Evolutionary conservation across 2,329 filamentous ascomycete genomes (phyloP).

Genomic region (Grosmannia penicillata): DNA sequence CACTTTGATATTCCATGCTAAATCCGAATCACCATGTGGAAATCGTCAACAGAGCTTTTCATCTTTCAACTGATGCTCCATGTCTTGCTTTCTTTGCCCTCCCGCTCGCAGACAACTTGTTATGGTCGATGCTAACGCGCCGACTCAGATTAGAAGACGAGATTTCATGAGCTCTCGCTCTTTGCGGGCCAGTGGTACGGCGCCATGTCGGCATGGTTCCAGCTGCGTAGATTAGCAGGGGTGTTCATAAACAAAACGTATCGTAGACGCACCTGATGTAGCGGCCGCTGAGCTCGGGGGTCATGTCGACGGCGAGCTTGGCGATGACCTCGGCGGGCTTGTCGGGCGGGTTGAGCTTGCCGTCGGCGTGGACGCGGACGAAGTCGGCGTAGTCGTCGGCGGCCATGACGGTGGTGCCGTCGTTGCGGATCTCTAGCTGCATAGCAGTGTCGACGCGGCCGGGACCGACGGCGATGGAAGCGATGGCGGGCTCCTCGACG

Average conservation of each 20-base stretch:
- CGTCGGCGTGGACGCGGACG: conserved; percentile 50
- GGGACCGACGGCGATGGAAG: conserved; percentile 57
- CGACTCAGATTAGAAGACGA: not conserved
- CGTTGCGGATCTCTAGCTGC: conserved; percentile 67
- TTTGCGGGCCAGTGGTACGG: conserved; percentile 19
- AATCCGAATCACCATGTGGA: conserved; percentile 57
- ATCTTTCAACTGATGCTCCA: conserved; percentile 63
- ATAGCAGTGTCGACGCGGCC: conserved; percentile 82
- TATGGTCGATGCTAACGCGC: conserved; percentile 10
- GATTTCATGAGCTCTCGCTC: no score
- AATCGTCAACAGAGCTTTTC: conserved; percentile 56
- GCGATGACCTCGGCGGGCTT: conserved; percentile 80
- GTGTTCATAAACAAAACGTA: no score
- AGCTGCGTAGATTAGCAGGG: conserved; percentile 23
- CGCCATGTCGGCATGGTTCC: conserved; percentile 36
- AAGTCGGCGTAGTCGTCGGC: conserved; percentile 51
- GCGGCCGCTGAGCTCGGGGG: conserved; percentile 56
- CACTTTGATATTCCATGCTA: conserved; percentile 60
- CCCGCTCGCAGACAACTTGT: not conserved
- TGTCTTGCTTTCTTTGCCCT: conserved; percentile 12
- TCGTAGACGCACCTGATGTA: conserved; percentile 59
- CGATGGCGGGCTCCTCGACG: conserved; percentile 63
- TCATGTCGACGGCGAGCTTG: conserved; percentile 51
- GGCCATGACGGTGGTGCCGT: conserved; percentile 33
- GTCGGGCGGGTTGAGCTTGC: conserved; percentile 63